Percentiles rank a stretch among this genome's conserved stretches.
phyloP scores from a whole-genome alignment of 78 protist species.

The Dictyostelium purpureum region DNA sequence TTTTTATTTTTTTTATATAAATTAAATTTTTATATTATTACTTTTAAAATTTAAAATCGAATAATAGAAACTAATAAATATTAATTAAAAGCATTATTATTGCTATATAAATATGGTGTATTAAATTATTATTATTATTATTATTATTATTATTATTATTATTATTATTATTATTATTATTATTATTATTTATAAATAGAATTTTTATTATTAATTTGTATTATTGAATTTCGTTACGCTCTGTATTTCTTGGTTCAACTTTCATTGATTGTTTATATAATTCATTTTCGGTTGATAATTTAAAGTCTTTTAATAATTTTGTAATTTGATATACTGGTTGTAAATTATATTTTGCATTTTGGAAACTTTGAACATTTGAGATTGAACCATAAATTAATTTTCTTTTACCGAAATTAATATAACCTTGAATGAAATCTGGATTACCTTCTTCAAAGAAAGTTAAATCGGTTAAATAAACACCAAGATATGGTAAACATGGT shows the following conservation, averaged over 20 bases:
- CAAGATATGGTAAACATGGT: constrained; percentile 72
- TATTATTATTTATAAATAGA: too few species aligned
- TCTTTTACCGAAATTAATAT: constrained; percentile 72
- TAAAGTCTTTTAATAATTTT: constrained; percentile 20
- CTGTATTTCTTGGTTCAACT: constrained; percentile 68
- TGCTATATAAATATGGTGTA: too few species aligned
- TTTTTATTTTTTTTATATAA: too few species aligned
- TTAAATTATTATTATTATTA: too few species aligned
- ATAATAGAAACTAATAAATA: too few species aligned
- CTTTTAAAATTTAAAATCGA: too few species aligned
- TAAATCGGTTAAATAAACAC: constrained; percentile 78
- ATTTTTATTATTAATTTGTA: too few species aligned
- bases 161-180: too few species aligned
- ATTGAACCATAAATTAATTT: constrained; percentile 51
- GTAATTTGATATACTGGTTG: constrained; percentile 72
- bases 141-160: too few species aligned
- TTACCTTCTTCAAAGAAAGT: constrained; percentile 84
- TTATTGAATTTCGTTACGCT: too few species aligned
- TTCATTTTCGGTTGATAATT: constrained; percentile 46
- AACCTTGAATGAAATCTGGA: constrained; percentile 65
- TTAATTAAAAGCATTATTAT: too few species aligned
- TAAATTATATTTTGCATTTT: constrained; percentile 57
- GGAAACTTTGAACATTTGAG: constrained; percentile 33
- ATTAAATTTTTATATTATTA: too few species aligned
- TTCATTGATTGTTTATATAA: constrained; percentile 24